Evolutionary conservation across 164 flowering plant genomes (phyloP).

Genomic region (Vitis rotundifolia): DNA sequence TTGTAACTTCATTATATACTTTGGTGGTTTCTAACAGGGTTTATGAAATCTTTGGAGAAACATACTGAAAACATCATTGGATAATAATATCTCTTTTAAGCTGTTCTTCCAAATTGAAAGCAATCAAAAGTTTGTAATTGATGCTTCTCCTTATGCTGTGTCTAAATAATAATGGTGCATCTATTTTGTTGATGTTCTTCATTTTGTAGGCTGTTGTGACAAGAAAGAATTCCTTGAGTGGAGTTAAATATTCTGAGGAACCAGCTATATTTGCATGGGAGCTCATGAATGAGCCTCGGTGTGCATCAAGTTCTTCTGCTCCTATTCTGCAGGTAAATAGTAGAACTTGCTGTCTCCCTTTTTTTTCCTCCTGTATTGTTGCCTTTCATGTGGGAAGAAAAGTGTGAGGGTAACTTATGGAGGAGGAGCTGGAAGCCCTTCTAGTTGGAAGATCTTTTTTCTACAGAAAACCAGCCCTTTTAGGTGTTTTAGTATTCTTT

Average conservation of each 20-base stretch:
- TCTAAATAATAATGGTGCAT: not conserved
- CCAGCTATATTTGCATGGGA: conserved; percentile 81
- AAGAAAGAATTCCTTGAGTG: conserved; percentile 53
- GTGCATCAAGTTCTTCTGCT: conserved; percentile 48
- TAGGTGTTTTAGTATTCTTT: too few relatives aligned
- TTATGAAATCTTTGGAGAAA: too few relatives aligned
- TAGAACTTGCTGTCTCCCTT: not conserved
- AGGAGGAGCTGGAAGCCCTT: too few relatives aligned
- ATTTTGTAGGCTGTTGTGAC: conserved; percentile 48
- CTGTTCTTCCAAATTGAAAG: too few relatives aligned
- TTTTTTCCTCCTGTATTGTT: not conserved
- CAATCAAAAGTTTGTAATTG: not conserved
- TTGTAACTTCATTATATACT: too few relatives aligned
- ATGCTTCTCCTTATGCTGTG: not conserved
- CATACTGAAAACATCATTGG: too few relatives aligned
- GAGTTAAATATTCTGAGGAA: conserved; percentile 56
- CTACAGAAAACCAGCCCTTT: too few relatives aligned
- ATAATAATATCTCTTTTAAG: too few relatives aligned
- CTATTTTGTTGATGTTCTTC: conserved; percentile 9
- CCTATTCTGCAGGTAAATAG: conserved; percentile 51
- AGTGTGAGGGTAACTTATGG: too few relatives aligned
- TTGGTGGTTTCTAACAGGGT: too few relatives aligned
- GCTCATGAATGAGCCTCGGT: conserved; percentile 71
- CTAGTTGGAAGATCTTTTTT: too few relatives aligned
- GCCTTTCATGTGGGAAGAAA: too few relatives aligned